Evolutionary conservation across 441 rosid species (phyloP), one percentile per base, ranked within the genome.

Genomic region (Codiaeum variegatum): DNA sequence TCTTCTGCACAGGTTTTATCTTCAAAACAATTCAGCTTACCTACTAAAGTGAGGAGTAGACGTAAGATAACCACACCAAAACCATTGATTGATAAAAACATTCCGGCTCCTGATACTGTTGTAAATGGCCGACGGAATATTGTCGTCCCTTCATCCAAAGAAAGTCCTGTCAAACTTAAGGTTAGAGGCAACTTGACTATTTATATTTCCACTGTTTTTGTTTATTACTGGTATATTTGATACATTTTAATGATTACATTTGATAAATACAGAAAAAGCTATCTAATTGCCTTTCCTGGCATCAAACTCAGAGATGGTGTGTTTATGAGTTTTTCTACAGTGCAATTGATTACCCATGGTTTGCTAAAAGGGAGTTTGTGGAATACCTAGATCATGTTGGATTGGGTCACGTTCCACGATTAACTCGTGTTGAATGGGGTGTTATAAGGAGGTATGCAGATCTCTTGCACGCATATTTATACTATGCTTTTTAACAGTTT

Each of bases 261-360:
- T 72, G 72, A 76, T 73, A 74, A 64, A 82, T 82, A 64, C 90
- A 94, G 98, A 87, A 91, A 81, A 84, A 82, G 81, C 83, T 91
- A 67, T 85, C 87, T 23, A 81, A 82, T 77, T 92, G 87, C 85
- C 82, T 96, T 73, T 88, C 98, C 62, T 77, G 83, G 66, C 75
- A 81, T 71, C 79, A 85, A 77, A 89, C 85, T 6, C 88, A 92
- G 80, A 86, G 88, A 83, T 88, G 98, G 97, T 96, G 97, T 82
- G 78, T 77, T 66, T 94, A 80, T 79, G 98, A 96, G 79, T 96
- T 98, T 97, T 96, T 96, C 85, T 90, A 92, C 70, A 88, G 98
- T 83, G 97, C 97, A 62, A 90, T 94, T 69, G 99, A 96, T 77
- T 92, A 92, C 75, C 97, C 98, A 15, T 96, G 99, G 99, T 96